A percentile compares a stretch with the other conserved stretches of the same genome.
Evolutionary conservation across 1,284 basidiomycete species (phyloP).

Genomic region (Filobasidium uniguttulatum): DNA sequence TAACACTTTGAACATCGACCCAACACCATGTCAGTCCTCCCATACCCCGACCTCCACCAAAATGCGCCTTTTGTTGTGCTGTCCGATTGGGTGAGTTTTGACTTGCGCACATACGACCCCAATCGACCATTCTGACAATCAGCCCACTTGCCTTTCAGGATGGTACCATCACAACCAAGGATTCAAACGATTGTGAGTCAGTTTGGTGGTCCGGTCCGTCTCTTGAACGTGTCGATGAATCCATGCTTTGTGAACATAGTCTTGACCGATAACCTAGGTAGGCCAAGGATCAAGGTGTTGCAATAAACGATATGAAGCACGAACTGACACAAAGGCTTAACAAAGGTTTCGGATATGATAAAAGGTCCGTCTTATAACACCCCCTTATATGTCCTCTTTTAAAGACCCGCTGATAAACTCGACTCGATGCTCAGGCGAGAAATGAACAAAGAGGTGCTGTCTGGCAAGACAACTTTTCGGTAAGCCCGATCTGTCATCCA

Average conservation of each 20-base stretch:
- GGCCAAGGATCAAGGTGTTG: background rate
- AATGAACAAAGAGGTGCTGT: conserved; percentile 57
- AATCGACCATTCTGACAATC: conserved; percentile 2
- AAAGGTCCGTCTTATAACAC: background rate
- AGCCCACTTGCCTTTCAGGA: conserved; percentile 41
- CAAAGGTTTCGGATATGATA: conserved; percentile 5
- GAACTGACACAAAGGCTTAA: background rate
- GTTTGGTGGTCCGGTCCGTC: conserved; percentile 2
- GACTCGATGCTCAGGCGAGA: conserved; percentile 39
- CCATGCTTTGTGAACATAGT: conserved; percentile 36
- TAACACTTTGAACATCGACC: too few relatives aligned
- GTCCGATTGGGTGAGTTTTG: conserved; percentile 65
- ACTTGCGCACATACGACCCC: background rate
- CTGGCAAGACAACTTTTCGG: conserved; percentile 56
- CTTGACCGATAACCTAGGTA: conserved; percentile 53
- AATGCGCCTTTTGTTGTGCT: conserved; percentile 74
- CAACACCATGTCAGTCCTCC: conserved; percentile 38
- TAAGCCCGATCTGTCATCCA: conserved; percentile 26
- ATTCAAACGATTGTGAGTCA: conserved; percentile 74
- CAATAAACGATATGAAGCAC: too few relatives aligned
- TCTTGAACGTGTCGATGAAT: background rate
- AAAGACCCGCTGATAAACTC: background rate
- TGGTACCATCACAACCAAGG: conserved; percentile 77
- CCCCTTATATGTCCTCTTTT: background rate
- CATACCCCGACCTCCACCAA: conserved; percentile 61